Base-by-base conservation (phyloP, 169 alveolate genomes). In the Babesia ovata region DNA sequence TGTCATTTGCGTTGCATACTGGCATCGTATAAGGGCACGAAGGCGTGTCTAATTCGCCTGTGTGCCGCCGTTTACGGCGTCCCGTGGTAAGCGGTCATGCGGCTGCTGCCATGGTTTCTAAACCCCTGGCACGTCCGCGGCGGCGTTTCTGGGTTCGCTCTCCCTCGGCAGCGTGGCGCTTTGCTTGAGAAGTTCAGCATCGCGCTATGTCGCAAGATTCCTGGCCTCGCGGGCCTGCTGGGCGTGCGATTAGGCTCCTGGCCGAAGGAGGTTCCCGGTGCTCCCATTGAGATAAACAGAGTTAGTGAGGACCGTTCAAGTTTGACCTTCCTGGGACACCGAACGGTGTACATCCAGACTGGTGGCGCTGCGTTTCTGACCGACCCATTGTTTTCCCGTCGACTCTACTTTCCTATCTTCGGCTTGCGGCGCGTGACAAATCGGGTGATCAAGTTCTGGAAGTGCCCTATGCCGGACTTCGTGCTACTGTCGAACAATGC, bases 321-420 rank as follows among this genome's bases (percentile, higher is more conserved):
- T 39, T 10, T 79, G 29, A 79, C 87, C 9, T 79, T 28, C 29
- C 46, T 79, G 57, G 87, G 87, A n/a, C 87, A 79, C 46, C 60
- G 87, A 14, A 79, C 87, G 22, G 82, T 79, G n/a, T 79, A 58
- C 59, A 57, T 79, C 28, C 87, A 79, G 53, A 70, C 76, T n/a
- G 62, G 69, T 6, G 87, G 87, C 52, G 75, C 75, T n/a, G 19
- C 71, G 26, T 54, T 79, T 50, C 54, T 79, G 52, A 79, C 87
- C 8, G 87, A 79, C 45, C 87, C 87, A 19, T 54, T 79, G 16
- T 62, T 79, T 28, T 60, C 87, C 24, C 69, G 76, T 36, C 69
- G 87, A n/a, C 83, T 79, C 22, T 45, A 24, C 48, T 13, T 52
- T 28, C 74, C 66, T 10, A 4, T 60, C 46, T 54, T 57, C 45